Percentiles rank a stretch among this genome's conserved stretches.
These are phyloP conservation scores for Kitagawia praeruptora DNA, from an alignment of 129 eudicot species.

Conservation along the genomic window DNA sequence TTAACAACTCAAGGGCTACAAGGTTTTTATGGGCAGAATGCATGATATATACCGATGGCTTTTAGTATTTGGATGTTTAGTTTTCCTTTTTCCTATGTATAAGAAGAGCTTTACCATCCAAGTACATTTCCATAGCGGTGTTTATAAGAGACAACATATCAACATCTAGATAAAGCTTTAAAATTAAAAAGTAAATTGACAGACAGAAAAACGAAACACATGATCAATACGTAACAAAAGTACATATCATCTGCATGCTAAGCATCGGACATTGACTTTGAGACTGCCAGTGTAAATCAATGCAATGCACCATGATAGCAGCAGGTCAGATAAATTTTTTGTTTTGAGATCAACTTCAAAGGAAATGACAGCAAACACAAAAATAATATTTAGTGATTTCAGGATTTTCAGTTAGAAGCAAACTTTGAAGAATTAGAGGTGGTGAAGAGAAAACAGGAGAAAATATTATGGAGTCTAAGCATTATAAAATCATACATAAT, in stretches of 20 bases:
- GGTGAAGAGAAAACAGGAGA: background rate
- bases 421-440: background rate
- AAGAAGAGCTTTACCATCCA: background rate
- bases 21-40: no score
- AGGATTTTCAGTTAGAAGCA: background rate
- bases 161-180: background rate
- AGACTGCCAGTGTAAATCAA: background rate
- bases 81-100: no score
- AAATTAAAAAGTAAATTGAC: background rate
- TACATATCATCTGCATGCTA: background rate
- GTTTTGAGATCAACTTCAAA: background rate
- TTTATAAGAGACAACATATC: background rate
- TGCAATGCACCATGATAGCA: background rate
- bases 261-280: background rate
- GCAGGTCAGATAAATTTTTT: background rate
- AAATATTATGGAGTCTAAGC: background rate
- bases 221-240: background rate
- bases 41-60: no score
- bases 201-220: background rate
- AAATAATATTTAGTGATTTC: background rate
- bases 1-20: no score
- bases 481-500: background rate
- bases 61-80: no score
- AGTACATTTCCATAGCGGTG: background rate
- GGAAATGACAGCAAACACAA: background rate